Evolutionary conservation across 2,329 filamentous ascomycete genomes (phyloP), one percentile per base, ranked within the genome.

Genomic region (Fusarium paranaense): DNA sequence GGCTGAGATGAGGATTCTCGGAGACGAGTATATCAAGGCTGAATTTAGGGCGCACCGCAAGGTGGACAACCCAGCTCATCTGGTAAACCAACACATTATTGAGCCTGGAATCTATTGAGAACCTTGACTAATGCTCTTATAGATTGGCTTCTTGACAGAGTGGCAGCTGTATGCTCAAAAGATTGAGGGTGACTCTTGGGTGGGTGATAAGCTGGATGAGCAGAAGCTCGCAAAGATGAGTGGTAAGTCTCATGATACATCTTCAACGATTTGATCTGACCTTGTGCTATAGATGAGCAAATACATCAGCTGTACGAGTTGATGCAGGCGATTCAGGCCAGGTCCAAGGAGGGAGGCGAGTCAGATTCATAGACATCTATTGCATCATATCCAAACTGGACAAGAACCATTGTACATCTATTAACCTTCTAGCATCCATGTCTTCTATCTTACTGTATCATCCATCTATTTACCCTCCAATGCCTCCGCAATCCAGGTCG

Each of bases 121-220:
- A 61, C 7, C 13, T 50, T 20, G 52, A 59, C 67, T 79, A 67
- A 78, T 59, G 16, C 6, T 16, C 1, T 25, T 18, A 30, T 75
- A 97, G 95, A 95, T 98, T 78, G 97, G 96, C 2, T 99, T 99
- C 82, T 87, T 99, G 76, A 96, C 94, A 0, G 95, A 98, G 83
- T 99, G 96, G 96, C 97, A 99, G 83, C 85, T 94, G 62, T 99
- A 98, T 80, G 95, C 95, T 2, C 96, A 99, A 81, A 92, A 95
- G 81, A 85, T 99, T 18, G 96, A 98, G 80, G 96, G 95, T 0
- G 93, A 97, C 62, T 83, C 88, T 0, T 98, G 97, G 97, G 87
- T 89, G 69, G 96, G 93, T 1, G 94, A 94, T 73, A 96, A 92
- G 81, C 88, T 98, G 81, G 96, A 98, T 73, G 90, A 90, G 76